Evolutionary conservation across 78 protist genomes (phyloP).

Genomic region (Tieghemostelium lacteum): DNA sequence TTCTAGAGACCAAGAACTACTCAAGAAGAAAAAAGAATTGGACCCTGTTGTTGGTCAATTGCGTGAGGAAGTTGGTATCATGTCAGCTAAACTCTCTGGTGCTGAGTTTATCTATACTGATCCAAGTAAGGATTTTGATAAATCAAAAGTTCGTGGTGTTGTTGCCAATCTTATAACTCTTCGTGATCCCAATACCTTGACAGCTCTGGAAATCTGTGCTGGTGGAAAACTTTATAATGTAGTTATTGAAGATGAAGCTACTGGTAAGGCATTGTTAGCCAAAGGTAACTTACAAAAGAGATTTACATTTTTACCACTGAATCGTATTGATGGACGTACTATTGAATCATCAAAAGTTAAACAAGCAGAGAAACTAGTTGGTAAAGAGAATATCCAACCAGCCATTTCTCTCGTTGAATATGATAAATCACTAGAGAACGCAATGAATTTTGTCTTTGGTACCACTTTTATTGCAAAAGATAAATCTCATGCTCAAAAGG

Average conservation of each 20-base stretch:
- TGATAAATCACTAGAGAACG: constrained; percentile 83
- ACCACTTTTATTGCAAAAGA: constrained; percentile 87
- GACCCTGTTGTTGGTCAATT: constrained; percentile 38
- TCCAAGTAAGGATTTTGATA: constrained; percentile 88
- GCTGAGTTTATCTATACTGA: constrained; percentile 87
- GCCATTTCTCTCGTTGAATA: constrained; percentile 90
- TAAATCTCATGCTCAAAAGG: constrained; percentile 81
- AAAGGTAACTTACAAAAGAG: constrained; percentile 90
- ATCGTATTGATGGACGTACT: constrained; percentile 85
- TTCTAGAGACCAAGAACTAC: constrained; percentile 14
- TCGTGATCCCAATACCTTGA: constrained; percentile 50
- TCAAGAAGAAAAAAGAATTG: constrained; percentile 1
- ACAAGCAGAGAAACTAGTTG: constrained; percentile 60
- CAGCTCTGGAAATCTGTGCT: constrained; percentile 95
- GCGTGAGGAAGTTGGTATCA: constrained; percentile 51
- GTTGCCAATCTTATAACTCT: constrained; percentile 91
- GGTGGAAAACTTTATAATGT: constrained; percentile 96
- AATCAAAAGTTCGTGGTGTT: constrained; percentile 88
- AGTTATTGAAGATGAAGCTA: constrained; percentile 92
- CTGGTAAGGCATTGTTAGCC: constrained; percentile 88
- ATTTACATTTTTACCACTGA: constrained; percentile 98
- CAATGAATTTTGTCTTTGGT: constrained; percentile 97
- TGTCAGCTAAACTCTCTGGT: constrained; percentile 47
- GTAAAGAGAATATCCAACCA: constrained; percentile 52
- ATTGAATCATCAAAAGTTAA: constrained; percentile 21